Evolutionary conservation across 1,284 basidiomycete genomes (phyloP), one percentile per base, ranked within the genome.

Genomic region (Ustilago shanxiensis): DNA sequence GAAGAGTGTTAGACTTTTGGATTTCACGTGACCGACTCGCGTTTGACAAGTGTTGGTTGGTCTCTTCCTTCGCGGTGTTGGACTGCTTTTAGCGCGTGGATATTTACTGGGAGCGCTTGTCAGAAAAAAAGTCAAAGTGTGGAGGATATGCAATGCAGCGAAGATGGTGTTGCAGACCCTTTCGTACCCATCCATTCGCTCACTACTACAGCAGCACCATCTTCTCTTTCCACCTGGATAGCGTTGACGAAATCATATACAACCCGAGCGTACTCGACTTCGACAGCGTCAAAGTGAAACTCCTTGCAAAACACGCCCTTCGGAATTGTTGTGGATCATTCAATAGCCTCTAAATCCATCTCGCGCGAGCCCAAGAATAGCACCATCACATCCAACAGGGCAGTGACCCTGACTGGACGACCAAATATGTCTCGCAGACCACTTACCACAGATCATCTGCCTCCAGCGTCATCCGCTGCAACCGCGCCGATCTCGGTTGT

Each of bases 381-480:
- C 26, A 28, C 18, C 24, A 50, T 11, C 29, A 24, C 26, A 26
- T 24, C 24, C 29, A 66, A 63, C 60, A 70, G 57, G 67, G 72
- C 22, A 8, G 66, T 41, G 47, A 54, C 31, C 63, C 69, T 35
- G 60, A 62, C 18, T 57, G 33, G 6, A 53, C 65, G 4, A 18
- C 28, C 60, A 67, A 47, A 60, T n/a, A 66, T 66, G 66, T 69
- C 72, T 31, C 63, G 66, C 49, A 53, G 53, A 53, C 60, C 57
- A 4, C 51, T 60, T 8, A 18, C 41, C 13, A 8, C 26, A 31
- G 50, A 45, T 13, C 24, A 14, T 14, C 47, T 49, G 6, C 47
- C 47, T 14, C 5, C 57, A 1, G 50, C 54, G 8, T 20, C 52
- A 14, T n/a, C 47, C 6, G 52, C 50, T 9, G 56, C 50, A 24